Percentiles rank a stretch among this genome's conserved stretches.
phyloP scores from a whole-genome alignment of 148 eudicot species.

The Amaranthus cruentus region DNA sequence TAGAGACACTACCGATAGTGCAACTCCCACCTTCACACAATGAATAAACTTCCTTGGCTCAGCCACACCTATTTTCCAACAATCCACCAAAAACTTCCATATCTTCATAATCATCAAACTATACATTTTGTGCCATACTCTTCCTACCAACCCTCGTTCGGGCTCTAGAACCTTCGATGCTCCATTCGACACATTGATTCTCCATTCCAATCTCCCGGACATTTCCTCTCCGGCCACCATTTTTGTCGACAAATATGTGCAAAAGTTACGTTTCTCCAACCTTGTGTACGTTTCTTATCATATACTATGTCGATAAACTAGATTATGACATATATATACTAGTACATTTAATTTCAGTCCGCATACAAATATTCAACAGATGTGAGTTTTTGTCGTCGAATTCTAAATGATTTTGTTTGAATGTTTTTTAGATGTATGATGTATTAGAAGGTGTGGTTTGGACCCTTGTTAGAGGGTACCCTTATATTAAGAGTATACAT shows the following conservation, averaged over 20 bases:
- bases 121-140: slow-evolving; percentile 21
- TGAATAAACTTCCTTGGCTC: slow-evolving; percentile 73
- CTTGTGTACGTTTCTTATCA: neutral
- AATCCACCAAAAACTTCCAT: slow-evolving; percentile 44
- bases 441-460: too few species aligned
- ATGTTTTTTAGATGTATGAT: too few species aligned
- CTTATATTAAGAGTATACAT: neutral
- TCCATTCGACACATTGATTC: slow-evolving; percentile 48
- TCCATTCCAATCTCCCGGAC: slow-evolving; percentile 58
- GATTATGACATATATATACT: neutral
- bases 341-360: neutral
- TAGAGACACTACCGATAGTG: slow-evolving; percentile 65
- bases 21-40: slow-evolving; percentile 72
- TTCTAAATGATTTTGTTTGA: too few species aligned
- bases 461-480: too few species aligned
- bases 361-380: too few species aligned
- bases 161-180: slow-evolving; percentile 41
- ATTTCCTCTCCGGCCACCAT: slow-evolving; percentile 31
- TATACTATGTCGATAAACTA: neutral
- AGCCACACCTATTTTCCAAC: slow-evolving; percentile 54
- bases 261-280: too few species aligned
- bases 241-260: neutral
- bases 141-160: slow-evolving; percentile 15
- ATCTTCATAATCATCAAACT: slow-evolving; percentile 25
- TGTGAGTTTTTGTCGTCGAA: too few species aligned